phyloP scores from a whole-genome alignment of 352 stramenopile species.

The Pythium aristosporum region DNA sequence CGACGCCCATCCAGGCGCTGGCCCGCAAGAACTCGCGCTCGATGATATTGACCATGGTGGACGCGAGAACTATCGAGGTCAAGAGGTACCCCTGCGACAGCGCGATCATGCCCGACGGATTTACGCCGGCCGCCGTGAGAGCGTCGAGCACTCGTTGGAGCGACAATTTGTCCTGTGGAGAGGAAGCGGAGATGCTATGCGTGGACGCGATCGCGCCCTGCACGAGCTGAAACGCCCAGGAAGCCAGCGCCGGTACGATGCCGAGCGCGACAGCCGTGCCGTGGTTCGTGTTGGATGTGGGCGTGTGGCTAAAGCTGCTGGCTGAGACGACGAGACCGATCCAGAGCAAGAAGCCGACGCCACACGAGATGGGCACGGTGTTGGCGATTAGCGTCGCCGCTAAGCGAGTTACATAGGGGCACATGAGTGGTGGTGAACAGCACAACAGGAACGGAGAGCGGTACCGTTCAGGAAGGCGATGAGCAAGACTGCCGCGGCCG shows the following conservation, averaged over 20 bases:
- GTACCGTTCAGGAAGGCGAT: conserved; percentile 37
- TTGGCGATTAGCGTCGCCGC: conserved; percentile 35
- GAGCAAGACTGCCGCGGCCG: conserved; percentile 26
- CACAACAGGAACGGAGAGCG: not conserved
- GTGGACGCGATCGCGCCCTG: conserved; percentile 30
- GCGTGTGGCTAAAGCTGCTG: conserved; percentile 40
- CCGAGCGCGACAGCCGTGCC: conserved; percentile 40
- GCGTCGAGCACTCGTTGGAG: conserved; percentile 26
- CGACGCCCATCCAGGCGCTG: conserved; percentile 37
- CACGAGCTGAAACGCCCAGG: conserved; percentile 45
- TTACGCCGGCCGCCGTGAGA: conserved; percentile 31
- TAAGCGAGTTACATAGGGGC: not conserved
- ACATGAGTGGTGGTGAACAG: not conserved
- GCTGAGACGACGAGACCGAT: conserved; percentile 47
- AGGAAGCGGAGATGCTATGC: not conserved
- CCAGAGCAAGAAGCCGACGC: conserved; percentile 48
- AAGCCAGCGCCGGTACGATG: conserved; percentile 38
- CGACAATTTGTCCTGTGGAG: conserved; percentile 5
- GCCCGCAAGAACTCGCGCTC: conserved; percentile 44
- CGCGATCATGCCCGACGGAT: conserved; percentile 40
- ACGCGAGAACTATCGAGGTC: conserved; percentile 46
- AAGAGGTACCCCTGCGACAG: conserved; percentile 46
- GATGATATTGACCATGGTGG: conserved; percentile 49
- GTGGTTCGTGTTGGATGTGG: conserved; percentile 41
- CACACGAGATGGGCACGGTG: conserved; percentile 37